Evolutionary conservation across 345 rosid genomes (phyloP).

Genomic region (Jatropha curcas): DNA sequence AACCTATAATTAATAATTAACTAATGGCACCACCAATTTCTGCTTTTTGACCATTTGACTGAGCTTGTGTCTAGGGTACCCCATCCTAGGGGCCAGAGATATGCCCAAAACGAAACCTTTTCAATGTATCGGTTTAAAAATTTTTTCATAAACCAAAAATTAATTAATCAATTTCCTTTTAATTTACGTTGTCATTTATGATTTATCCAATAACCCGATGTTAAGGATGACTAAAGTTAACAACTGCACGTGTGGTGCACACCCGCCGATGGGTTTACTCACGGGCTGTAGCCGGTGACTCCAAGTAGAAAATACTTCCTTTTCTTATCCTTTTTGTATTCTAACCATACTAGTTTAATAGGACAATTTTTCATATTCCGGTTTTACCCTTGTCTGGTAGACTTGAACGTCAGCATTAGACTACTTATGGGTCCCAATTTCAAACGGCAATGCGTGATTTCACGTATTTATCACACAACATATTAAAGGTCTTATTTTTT

Average conservation of each 20-base stretch:
- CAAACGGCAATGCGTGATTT: neutral
- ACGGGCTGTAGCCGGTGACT: constrained; percentile 5
- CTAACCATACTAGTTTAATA: neutral
- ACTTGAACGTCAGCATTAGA: neutral
- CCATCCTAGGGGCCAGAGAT: neutral
- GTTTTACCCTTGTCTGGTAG: neutral
- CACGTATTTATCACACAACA: neutral
- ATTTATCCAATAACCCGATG: constrained; percentile 13
- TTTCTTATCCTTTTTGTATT: too few species aligned
- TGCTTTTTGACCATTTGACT: constrained; percentile 13
- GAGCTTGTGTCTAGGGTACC: neutral
- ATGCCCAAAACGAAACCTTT: neutral
- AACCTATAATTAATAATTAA: neutral
- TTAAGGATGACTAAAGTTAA: constrained; percentile 8
- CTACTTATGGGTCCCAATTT: neutral
- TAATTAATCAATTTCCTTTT: neutral
- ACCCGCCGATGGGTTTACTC: neutral
- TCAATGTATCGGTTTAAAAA: neutral
- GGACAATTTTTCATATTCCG: neutral
- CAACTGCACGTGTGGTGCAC: constrained; percentile 17
- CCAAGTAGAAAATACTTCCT: neutral
- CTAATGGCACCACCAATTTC: neutral
- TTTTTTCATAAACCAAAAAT: too few species aligned
- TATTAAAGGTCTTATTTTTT: too few species aligned
- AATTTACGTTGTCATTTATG: neutral